phyloP scores from a whole-genome alignment of 169 alveolate genomes.

The Cryptosporidium felis region DNA sequence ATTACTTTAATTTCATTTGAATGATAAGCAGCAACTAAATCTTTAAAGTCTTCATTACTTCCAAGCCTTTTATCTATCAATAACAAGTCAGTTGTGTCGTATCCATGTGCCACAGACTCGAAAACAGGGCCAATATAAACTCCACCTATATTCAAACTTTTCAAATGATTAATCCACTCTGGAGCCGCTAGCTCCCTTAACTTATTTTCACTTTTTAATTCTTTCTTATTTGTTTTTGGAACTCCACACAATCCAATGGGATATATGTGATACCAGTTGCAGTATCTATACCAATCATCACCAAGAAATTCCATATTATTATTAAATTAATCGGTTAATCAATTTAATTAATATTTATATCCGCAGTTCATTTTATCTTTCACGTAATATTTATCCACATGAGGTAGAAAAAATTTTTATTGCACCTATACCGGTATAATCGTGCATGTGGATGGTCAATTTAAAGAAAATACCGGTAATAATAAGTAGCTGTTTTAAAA shows the following conservation, averaged over 20 bases:
- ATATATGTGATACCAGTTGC: conserved; percentile 69
- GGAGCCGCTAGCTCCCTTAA: conserved; percentile 7
- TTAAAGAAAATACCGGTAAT: background rate
- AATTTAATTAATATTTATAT: background rate
- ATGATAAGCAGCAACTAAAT: conserved; percentile 18
- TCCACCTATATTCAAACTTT: conserved; percentile 44
- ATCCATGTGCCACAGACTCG: conserved; percentile 61
- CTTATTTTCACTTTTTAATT: background rate
- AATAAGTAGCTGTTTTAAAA: background rate
- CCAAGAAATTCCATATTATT: background rate
- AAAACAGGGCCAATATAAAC: conserved; percentile 63
- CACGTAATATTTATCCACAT: background rate
- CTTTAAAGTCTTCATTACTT: conserved; percentile 15
- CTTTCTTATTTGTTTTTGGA: background rate
- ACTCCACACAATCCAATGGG: conserved; percentile 61
- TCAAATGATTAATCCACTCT: conserved; percentile 42
- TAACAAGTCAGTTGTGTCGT: conserved; percentile 51
- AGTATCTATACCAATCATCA: conserved; percentile 28
- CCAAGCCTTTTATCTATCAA: conserved; percentile 44
- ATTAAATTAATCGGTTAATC: background rate
- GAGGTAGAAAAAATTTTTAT: background rate
- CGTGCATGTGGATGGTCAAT: conserved; percentile 5
- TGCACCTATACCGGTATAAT: conserved; percentile 18
- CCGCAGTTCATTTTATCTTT: background rate
- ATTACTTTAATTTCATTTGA: conserved; percentile 48